Evolutionary conservation across 768 basidiomycete genomes (phyloP), one percentile per base, ranked within the genome.

Genomic region (Pisolithus sp.): DNA sequence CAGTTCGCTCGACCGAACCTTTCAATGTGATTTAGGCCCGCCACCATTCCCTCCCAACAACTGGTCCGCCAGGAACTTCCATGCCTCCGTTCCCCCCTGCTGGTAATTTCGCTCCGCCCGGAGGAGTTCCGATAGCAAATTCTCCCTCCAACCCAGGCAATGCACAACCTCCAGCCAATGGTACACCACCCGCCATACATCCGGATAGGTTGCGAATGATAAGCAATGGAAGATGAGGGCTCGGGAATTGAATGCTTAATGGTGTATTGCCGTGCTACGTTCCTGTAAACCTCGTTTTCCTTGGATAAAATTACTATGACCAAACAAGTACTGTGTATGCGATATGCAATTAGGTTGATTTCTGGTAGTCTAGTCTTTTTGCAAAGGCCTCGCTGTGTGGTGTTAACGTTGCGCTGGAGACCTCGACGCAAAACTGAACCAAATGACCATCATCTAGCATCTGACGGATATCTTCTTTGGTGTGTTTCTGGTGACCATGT

Each of bases 181-280:
- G 65, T 18, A 77, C 77, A 18, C 82, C 85, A 40, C 81, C 75
- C n/a, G 77, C 76, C n/a, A 90, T 92, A 57, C 89, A 92, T 65
- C 89, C 89, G 9, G 89, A 92, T 68, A 78, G 89, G 53, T 59
- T 88, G 67, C 76, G 87, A 53, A 90, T 92, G 89, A 81, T 92
- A 83, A 76, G 67, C 48, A 62, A 64, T 47, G 59, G 68, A 39
- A 56, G 64, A 42, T 62, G 48, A 59, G 30, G 34, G 2, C n/a
- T 45, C 36, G 43, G 38, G n/a, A 31, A 41, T 37, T 26, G n/a
- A 18, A 20, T 9, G 18, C 15, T 37, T n/a, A 39, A 23, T 17
- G n/a, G 31, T 28, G 9, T 39, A 31, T 43, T 30, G 12, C 34
- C 34, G 12, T 15, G 12, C 13, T 15, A 15, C 15, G 34, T 3